A percentile compares a stretch with the other conserved stretches of the same genome.
Conservation (phyloP, 148 eudicot genomes). For the Agrostemma githago region DNA sequence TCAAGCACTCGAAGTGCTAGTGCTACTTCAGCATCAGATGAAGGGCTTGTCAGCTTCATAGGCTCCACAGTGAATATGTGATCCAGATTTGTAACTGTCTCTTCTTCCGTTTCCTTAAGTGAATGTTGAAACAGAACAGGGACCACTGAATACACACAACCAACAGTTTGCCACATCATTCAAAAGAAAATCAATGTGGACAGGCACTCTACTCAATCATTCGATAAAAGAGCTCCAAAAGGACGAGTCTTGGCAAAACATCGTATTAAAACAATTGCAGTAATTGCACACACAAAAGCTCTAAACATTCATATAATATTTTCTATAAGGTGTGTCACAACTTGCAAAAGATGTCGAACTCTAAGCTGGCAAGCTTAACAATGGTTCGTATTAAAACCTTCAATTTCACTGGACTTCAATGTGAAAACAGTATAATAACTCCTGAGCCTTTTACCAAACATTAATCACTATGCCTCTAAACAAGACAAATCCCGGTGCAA, state of each 20-base stretch:
- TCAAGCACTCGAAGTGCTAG: constrained; percentile 92
- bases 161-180: constrained; percentile 1
- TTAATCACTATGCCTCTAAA: not conserved
- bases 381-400: not conserved
- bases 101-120: constrained; percentile 75
- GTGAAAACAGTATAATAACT: not conserved
- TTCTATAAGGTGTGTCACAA: not conserved
- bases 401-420: not conserved
- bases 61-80: constrained; percentile 83
- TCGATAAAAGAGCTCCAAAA: not conserved
- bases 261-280: not conserved
- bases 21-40: constrained; percentile 83
- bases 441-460: not conserved
- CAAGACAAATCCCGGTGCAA: not conserved
- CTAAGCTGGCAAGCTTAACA: not conserved
- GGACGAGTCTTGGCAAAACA: not conserved
- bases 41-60: constrained; percentile 69
- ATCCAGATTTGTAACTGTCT: constrained; percentile 56
- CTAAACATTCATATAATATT: not conserved
- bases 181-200: constrained; percentile 1
- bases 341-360: not conserved
- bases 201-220: not conserved
- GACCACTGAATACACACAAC: constrained; percentile 50
- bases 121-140: constrained; percentile 89
- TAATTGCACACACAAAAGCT: not conserved